Evolutionary conservation across 768 basidiomycete genomes (phyloP), one percentile per base, ranked within the genome.

Genomic region (Kwoniella heveanensis): DNA sequence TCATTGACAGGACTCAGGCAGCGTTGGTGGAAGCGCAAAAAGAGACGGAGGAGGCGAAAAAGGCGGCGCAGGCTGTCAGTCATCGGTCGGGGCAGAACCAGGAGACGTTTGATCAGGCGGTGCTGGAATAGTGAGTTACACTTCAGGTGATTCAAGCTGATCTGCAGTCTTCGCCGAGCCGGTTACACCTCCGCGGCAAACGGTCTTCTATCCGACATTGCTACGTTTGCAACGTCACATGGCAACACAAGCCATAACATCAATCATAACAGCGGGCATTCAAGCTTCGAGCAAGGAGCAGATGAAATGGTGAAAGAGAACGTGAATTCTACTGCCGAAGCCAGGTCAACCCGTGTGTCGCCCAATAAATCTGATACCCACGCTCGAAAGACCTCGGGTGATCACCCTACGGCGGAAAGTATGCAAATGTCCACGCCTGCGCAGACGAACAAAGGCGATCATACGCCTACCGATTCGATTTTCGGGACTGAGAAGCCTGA

Each of bases 121-220:
- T 63, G 7, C 27, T 63, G 21, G 49, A 63, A n/a, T 63, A 63
- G 62, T 63, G 62, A 63, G 62, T 63, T 22, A n/a, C 1, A 2
- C 8, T 3, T 62, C 15, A 36, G 2, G n/a, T 25, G 26, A n/a
- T 15, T 26, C 27, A 6, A 37, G 61, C 61, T 62, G 53, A 62
- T 21, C 4, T n/a, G 5, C n/a, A 63, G 62, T 53, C 55, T 63
- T n/a, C 17, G 47, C 15, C 49, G 55, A 22, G 62, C 62, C 22
- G 62, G 62, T 27, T 63, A 57, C 47, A 25, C 5, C 15, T 10
- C 46, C 1, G 55, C 62, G 10, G 62, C 62, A 6, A 21, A 24
- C 15, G 62, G 55, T 13, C 26, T 63, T 7, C 49, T 39, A 13
- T 15, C 32, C 30, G 62, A 63, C 26, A 57, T 57, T 13, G 52